Evolutionary conservation across 1,284 basidiomycete species (phyloP).

Genomic region (Sporisorium scitamineum): DNA sequence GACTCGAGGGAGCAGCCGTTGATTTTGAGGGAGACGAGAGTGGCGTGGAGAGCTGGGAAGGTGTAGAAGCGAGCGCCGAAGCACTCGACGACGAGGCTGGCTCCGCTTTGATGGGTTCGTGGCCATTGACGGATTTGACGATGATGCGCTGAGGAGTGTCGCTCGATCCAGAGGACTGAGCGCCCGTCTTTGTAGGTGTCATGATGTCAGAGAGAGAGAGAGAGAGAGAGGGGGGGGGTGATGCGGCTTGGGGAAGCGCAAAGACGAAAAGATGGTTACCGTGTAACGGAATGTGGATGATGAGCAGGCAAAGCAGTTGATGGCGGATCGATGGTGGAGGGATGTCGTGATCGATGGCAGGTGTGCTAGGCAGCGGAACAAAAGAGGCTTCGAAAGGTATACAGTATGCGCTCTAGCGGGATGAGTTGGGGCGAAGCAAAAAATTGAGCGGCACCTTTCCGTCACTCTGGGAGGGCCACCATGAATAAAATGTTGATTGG

Average conservation of each 20-base stretch:
- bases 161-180: slow-evolving; percentile 15
- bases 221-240: too few species aligned
- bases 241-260: background rate
- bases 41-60: slow-evolving; percentile 27
- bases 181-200: slow-evolving; percentile 25
- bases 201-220: slow-evolving; percentile 3
- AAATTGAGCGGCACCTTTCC: background rate
- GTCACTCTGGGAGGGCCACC: background rate
- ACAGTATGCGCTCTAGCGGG: background rate
- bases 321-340: background rate
- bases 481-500: background rate
- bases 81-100: slow-evolving; percentile 12
- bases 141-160: slow-evolving; percentile 44
- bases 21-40: slow-evolving; percentile 36
- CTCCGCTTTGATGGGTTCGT: slow-evolving; percentile 41
- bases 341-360: background rate
- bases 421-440: background rate
- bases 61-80: slow-evolving; percentile 7
- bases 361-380: background rate
- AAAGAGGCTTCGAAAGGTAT: background rate
- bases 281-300: background rate
- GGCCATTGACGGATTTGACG: slow-evolving; percentile 52
- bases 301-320: background rate
- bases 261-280: background rate
- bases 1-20: slow-evolving; percentile 18